These are phyloP conservation scores for Cercospora sp. DNA, from an alignment of 2,329 filamentous ascomycete genomes.

Conservation along the genomic window DNA sequence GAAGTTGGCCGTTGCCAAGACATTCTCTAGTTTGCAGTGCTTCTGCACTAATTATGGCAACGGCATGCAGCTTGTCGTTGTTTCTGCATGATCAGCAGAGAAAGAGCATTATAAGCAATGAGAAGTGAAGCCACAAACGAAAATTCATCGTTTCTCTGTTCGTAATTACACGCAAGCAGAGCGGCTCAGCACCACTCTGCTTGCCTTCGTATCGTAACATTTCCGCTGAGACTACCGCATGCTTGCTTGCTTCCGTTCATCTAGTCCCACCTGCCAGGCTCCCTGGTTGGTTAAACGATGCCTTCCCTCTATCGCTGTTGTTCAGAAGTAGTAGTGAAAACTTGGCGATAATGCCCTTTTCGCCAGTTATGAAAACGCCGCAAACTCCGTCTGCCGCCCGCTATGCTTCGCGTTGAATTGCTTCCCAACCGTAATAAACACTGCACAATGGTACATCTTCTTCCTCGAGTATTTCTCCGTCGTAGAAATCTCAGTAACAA, in stretches of 20 bases:
- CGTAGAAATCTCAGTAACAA: neutral
- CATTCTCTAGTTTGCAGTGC: neutral
- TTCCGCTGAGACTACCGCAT: neutral
- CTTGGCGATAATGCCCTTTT: neutral
- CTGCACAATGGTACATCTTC: neutral
- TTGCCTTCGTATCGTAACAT: constrained; percentile 2
- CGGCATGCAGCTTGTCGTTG: neutral
- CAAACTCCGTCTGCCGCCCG: constrained; percentile 1
- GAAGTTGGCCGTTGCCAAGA: neutral
- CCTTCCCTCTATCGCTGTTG: constrained; percentile 5
- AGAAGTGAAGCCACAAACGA: neutral
- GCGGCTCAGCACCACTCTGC: neutral
- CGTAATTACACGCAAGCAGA: constrained; percentile 1
- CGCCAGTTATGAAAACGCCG: neutral
- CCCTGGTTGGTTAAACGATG: neutral
- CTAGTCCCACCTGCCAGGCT: neutral
- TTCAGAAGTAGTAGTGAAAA: neutral
- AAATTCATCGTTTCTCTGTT: neutral
- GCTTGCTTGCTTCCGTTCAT: constrained; percentile 4
- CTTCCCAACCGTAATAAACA: neutral
- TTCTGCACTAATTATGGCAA: neutral
- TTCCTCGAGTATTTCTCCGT: neutral
- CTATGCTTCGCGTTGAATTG: neutral
- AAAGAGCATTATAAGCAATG: neutral
- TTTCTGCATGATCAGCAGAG: neutral